Conservation (phyloP, 2,329 filamentous ascomycete genomes). For the Acrocalymma vagum region DNA sequence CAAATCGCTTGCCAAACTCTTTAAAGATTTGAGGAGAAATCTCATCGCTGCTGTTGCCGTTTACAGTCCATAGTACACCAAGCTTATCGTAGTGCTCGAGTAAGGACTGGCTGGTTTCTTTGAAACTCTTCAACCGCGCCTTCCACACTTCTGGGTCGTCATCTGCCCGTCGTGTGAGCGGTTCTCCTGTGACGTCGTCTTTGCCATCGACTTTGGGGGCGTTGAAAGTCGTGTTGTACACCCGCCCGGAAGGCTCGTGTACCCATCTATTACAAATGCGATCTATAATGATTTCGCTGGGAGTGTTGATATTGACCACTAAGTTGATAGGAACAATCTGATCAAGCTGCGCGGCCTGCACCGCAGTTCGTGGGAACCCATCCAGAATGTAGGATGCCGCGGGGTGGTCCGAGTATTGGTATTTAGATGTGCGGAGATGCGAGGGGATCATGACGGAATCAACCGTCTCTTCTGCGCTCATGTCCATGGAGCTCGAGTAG, state of each 20-base stretch:
- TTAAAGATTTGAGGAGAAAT: conserved; percentile 88
- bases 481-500: conserved; percentile 47
- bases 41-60: conserved; percentile 91
- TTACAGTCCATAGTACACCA: conserved; percentile 85
- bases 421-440: conserved; percentile 44
- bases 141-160: conserved; percentile 89
- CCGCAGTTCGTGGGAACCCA: conserved; percentile 89
- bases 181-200: conserved; percentile 92
- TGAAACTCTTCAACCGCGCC: conserved; percentile 80
- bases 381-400: conserved; percentile 92
- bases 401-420: conserved; percentile 70
- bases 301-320: conserved; percentile 86
- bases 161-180: conserved; percentile 81
- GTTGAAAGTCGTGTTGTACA: conserved; percentile 96
- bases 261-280: conserved; percentile 94
- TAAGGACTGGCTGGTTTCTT: conserved; percentile 84
- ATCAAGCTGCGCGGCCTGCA: conserved; percentile 81
- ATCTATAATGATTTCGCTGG: conserved; percentile 84
- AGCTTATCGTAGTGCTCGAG: conserved; percentile 88
- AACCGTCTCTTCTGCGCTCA: conserved; percentile 41
- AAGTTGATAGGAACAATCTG: conserved; percentile 91
- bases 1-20: conserved; percentile 84
- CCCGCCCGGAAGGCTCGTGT: conserved; percentile 86
- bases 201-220: conserved; percentile 79
- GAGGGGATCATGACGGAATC: conserved; percentile 54